phyloP scores from a whole-genome alignment of 257 asterid species.

The Ilex asprella region DNA sequence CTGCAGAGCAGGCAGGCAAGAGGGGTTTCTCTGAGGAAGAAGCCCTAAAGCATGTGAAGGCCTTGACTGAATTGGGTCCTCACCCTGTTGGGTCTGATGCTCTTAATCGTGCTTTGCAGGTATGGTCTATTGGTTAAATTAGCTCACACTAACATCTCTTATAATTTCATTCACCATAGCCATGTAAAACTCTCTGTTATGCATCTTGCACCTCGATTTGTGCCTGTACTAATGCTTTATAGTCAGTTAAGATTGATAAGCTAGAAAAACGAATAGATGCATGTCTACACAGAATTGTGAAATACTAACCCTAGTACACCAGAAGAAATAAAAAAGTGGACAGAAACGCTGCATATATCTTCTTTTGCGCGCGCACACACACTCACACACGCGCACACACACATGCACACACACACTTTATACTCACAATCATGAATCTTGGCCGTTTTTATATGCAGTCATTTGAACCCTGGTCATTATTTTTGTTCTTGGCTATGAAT shows the following conservation, averaged over 20 bases:
- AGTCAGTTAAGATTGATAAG: background rate
- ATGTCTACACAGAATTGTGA: background rate
- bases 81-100: slow-evolving; percentile 84
- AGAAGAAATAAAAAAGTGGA: background rate
- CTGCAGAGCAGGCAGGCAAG: slow-evolving; percentile 66
- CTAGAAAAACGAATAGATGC: background rate
- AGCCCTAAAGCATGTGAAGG: slow-evolving; percentile 74
- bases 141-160: background rate
- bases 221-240: background rate
- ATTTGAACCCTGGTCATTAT: too few relatives aligned
- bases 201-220: background rate
- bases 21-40: slow-evolving; percentile 88
- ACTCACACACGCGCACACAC: too few relatives aligned
- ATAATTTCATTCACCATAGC: background rate
- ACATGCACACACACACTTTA: too few relatives aligned
- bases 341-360: too few relatives aligned
- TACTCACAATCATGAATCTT: too few relatives aligned
- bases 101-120: slow-evolving; percentile 68
- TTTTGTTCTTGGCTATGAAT: background rate
- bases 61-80: slow-evolving; percentile 73
- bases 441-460: too few relatives aligned
- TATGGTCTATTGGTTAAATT: slow-evolving; percentile 16
- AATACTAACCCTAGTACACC: background rate
- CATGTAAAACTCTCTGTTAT: background rate
- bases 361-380: too few relatives aligned